These are phyloP conservation scores for Carpinus fangiana DNA, from an alignment of 306 rosid species.

Conservation along the genomic window DNA sequence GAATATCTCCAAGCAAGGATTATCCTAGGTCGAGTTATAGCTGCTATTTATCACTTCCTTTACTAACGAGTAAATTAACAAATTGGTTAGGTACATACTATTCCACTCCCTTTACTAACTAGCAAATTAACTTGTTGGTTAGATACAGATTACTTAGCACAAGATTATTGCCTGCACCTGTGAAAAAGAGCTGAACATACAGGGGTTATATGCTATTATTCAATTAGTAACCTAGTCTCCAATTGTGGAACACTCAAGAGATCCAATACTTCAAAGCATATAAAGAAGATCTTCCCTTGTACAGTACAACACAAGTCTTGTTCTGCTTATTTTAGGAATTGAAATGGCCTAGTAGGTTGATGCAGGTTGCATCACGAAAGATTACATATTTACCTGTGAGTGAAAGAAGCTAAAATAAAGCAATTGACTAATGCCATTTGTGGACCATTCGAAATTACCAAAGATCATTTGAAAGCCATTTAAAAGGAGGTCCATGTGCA, in stretches of 20 bases:
- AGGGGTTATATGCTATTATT: neutral
- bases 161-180: neutral
- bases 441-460: too few relatives aligned
- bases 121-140: neutral
- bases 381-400: too few relatives aligned
- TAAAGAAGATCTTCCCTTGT: neutral
- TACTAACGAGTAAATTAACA: neutral
- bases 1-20: neutral
- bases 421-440: too few relatives aligned
- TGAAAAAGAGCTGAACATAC: neutral
- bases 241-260: neutral
- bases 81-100: neutral
- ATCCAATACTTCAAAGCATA: neutral
- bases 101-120: neutral
- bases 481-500: too few relatives aligned
- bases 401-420: too few relatives aligned
- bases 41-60: neutral
- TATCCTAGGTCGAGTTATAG: neutral
- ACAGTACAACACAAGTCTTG: neutral
- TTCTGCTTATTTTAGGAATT: neutral
- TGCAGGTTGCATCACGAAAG: neutral
- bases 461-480: too few relatives aligned
- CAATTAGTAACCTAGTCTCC: neutral
- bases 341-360: neutral
- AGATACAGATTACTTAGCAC: neutral